A percentile compares a stretch with the other conserved stretches of the same genome.
Evolutionary conservation across 108 stramenopile genomes (phyloP).

Genomic region (Mayamaea pseudoterrestris): DNA sequence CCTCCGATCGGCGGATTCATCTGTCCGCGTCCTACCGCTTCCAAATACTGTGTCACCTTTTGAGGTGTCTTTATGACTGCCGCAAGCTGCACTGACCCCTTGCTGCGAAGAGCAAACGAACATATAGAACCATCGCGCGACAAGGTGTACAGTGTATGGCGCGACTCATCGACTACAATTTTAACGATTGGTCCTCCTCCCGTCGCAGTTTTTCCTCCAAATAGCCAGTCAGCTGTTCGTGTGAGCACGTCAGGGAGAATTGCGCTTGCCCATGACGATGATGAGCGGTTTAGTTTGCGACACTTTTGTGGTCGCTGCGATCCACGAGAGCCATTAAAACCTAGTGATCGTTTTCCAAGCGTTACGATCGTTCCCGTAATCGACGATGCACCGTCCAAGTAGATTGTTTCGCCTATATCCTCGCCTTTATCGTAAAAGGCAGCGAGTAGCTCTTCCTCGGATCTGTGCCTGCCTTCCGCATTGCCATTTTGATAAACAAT

Average conservation of each 20-base stretch:
- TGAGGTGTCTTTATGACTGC: constrained; percentile 43
- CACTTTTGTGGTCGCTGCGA: constrained; percentile 55
- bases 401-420: neutral
- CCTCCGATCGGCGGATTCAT: constrained; percentile 46
- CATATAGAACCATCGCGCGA: constrained; percentile 61
- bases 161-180: constrained; percentile 55
- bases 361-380: neutral
- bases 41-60: constrained; percentile 63
- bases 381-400: no score
- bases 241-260: constrained; percentile 52
- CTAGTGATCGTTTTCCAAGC: constrained; percentile 1
- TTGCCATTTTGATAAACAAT: no score
- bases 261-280: constrained; percentile 18
- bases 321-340: constrained; percentile 35
- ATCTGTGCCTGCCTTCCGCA: constrained; percentile 28
- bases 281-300: constrained; percentile 69
- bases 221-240: constrained; percentile 24
- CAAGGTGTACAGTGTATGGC: constrained; percentile 59
- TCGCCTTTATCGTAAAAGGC: constrained; percentile 33
- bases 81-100: constrained; percentile 16
- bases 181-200: constrained; percentile 65
- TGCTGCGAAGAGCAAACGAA: constrained; percentile 46
- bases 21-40: constrained; percentile 48
- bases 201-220: constrained; percentile 36
- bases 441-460: constrained; percentile 21